phyloP scores from a whole-genome alignment of 2,329 filamentous ascomycete species.

The Pseudogymnoascus verrucosus region DNA sequence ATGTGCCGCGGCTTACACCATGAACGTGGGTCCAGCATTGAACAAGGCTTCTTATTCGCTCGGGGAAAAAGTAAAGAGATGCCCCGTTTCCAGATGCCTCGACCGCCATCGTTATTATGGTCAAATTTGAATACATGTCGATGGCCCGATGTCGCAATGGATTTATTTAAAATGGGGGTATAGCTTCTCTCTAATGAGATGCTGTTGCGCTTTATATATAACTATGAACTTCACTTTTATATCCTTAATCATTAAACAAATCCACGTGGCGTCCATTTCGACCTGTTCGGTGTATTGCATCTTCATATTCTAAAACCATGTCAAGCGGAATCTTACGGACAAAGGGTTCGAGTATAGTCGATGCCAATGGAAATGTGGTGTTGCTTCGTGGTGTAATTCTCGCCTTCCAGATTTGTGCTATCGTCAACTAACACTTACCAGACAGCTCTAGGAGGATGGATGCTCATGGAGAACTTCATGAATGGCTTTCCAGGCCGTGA shows the following conservation, averaged over 20 bases:
- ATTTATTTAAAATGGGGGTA: not conserved
- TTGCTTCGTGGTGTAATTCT: constrained; percentile 26
- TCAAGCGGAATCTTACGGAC: constrained; percentile 28
- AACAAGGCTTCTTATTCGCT: not conserved
- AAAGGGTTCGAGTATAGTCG: constrained; percentile 34
- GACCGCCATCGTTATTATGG: not conserved
- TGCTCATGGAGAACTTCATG: constrained; percentile 53
- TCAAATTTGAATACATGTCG: not conserved
- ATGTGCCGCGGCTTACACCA: not conserved
- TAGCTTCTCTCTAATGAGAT: not conserved
- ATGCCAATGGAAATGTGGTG: constrained; percentile 30
- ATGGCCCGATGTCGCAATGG: not conserved
- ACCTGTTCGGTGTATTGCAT: not conserved
- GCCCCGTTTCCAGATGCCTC: not conserved
- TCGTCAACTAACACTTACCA: constrained; percentile 25
- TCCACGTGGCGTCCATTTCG: not conserved
- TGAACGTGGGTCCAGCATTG: not conserved
- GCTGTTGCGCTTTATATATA: not conserved
- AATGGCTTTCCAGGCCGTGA: constrained; percentile 55
- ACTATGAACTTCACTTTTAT: not conserved
- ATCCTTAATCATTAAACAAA: not conserved
- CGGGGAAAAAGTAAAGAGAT: not conserved
- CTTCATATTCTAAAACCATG: not conserved
- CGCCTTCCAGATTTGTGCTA: constrained; percentile 15
- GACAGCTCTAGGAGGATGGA: constrained; percentile 29